These are phyloP conservation scores for Sambucus nigra DNA, from an alignment of 129 eudicot genomes.

Conservation along the genomic window DNA sequence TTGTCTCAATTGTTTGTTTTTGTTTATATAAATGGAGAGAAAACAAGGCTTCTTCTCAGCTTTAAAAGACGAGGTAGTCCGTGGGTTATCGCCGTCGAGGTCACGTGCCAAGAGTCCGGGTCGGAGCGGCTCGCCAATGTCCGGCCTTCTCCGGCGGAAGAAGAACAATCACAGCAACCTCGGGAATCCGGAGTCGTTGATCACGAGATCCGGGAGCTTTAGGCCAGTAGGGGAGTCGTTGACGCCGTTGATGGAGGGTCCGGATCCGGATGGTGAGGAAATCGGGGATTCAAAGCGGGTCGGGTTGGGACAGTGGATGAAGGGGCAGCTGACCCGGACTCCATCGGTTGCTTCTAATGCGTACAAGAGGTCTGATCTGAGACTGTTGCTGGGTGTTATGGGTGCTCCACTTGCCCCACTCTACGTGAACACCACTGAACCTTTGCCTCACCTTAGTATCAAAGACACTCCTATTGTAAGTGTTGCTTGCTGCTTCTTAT, in stretches of 20 bases:
- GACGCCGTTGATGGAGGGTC: constrained; percentile 70
- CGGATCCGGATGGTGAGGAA: constrained; percentile 63
- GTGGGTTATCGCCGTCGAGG: constrained; percentile 68
- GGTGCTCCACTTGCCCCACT: constrained; percentile 86
- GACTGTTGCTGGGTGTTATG: constrained; percentile 81
- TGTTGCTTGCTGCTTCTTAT: not conserved
- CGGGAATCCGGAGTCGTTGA: constrained; percentile 23
- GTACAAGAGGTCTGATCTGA: constrained; percentile 59
- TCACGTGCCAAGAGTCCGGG: constrained; percentile 59
- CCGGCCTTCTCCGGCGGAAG: constrained; percentile 26
- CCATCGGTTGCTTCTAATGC: constrained; percentile 43
- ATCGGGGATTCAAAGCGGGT: constrained; percentile 46
- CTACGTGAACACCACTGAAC: constrained; percentile 43
- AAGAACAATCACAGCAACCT: constrained; percentile 9
- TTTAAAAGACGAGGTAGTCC: constrained; percentile 67
- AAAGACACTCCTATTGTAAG: constrained; percentile 84
- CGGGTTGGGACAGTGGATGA: constrained; percentile 73
- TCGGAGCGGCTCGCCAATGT: constrained; percentile 36
- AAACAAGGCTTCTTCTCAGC: constrained; percentile 72
- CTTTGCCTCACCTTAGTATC: constrained; percentile 65
- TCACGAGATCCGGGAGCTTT: constrained; percentile 72
- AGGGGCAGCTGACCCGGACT: constrained; percentile 49
- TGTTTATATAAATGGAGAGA: constrained; percentile 53
- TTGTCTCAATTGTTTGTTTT: too few species aligned
- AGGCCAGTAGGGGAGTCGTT: constrained; percentile 56